phyloP scores from a whole-genome alignment of 768 basidiomycete species.

The Pholiota molesta region DNA sequence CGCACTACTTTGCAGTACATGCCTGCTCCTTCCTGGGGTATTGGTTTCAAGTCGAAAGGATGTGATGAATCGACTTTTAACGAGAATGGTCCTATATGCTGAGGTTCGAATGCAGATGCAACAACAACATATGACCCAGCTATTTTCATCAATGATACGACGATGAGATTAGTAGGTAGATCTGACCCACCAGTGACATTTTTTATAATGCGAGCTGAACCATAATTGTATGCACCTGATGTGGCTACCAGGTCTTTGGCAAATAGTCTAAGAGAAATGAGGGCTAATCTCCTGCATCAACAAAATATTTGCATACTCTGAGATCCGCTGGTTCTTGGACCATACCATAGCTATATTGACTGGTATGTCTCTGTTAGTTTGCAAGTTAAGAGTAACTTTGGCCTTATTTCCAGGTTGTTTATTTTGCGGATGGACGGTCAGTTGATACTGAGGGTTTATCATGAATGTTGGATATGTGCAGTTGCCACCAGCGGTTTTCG shows the following conservation, averaged over 20 bases:
- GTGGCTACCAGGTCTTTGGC: slow-evolving; percentile 72
- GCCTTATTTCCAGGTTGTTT: slow-evolving; percentile 18
- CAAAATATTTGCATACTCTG: slow-evolving; percentile 59
- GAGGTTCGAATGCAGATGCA: slow-evolving; percentile 84
- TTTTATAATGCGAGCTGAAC: slow-evolving; percentile 59
- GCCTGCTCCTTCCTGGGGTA: slow-evolving; percentile 88
- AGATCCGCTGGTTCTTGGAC: slow-evolving; percentile 73
- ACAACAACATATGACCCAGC: slow-evolving; percentile 83
- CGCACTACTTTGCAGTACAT: slow-evolving; percentile 74
- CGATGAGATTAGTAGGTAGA: background rate
- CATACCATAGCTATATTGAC: slow-evolving; percentile 76
- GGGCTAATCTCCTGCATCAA: background rate
- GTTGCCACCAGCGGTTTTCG: slow-evolving; percentile 84
- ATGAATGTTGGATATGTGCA: slow-evolving; percentile 79
- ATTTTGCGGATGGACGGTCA: slow-evolving; percentile 53
- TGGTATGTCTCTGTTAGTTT: slow-evolving; percentile 66
- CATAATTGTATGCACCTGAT: slow-evolving; percentile 84
- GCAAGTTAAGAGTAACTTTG: slow-evolving; percentile 51
- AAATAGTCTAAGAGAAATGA: slow-evolving; percentile 41
- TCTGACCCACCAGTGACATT: slow-evolving; percentile 53
- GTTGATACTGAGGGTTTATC: slow-evolving; percentile 86
- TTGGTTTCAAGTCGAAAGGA: slow-evolving; percentile 61
- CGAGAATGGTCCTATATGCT: slow-evolving; percentile 64
- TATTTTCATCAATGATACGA: slow-evolving; percentile 28
- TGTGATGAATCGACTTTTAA: slow-evolving; percentile 64